A percentile compares a stretch with the other conserved stretches of the same genome.
Evolutionary conservation across 495 filamentous ascomycete species (phyloP).

Genomic region (Penicillium turbatum): DNA sequence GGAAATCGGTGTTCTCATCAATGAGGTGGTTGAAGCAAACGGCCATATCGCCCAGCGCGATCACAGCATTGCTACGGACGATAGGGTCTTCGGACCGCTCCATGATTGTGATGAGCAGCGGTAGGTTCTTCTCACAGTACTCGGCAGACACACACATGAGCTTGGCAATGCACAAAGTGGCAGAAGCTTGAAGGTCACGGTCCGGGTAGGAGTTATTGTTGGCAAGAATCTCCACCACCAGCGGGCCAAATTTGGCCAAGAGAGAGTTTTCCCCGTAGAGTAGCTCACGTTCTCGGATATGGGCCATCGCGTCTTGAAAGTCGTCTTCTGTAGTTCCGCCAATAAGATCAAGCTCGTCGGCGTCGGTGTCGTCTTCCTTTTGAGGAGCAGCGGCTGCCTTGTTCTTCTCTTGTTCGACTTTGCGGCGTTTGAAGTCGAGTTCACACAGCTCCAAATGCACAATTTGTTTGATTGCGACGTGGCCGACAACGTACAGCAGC

Average conservation of each 20-base stretch:
- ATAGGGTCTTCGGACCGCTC: constrained; percentile 87
- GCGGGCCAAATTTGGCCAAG: constrained; percentile 80
- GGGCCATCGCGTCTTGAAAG: constrained; percentile 92
- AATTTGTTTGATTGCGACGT: constrained; percentile 97
- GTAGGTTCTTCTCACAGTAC: constrained; percentile 91
- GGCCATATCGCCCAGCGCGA: constrained; percentile 97
- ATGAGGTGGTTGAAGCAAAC: constrained; percentile 99
- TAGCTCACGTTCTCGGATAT: constrained; percentile 91
- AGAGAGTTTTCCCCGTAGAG: constrained; percentile 83
- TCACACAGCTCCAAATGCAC: constrained; percentile 99
- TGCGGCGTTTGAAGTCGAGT: constrained; percentile 93
- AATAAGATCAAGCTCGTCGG: constrained; percentile 90
- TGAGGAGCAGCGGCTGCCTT: constrained; percentile 51
- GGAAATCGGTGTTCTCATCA: constrained; percentile 97
- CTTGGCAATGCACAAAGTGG: constrained; percentile 95
- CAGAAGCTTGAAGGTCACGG: constrained; percentile 81
- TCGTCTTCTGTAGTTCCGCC: constrained; percentile 97
- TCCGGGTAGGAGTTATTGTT: constrained; percentile 90
- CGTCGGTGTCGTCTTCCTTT: constrained; percentile 44
- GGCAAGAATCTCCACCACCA: constrained; percentile 88
- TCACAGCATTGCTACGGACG: constrained; percentile 90
- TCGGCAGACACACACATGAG: constrained; percentile 95
- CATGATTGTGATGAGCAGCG: constrained; percentile 95
- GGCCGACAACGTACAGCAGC: constrained; percentile 90
- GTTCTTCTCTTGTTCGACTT: constrained; percentile 88